Percentiles rank a stretch among this genome's conserved stretches.
Conservation (phyloP, 1,139 yeast species). For the Debaryomyces psychrophilus region DNA sequence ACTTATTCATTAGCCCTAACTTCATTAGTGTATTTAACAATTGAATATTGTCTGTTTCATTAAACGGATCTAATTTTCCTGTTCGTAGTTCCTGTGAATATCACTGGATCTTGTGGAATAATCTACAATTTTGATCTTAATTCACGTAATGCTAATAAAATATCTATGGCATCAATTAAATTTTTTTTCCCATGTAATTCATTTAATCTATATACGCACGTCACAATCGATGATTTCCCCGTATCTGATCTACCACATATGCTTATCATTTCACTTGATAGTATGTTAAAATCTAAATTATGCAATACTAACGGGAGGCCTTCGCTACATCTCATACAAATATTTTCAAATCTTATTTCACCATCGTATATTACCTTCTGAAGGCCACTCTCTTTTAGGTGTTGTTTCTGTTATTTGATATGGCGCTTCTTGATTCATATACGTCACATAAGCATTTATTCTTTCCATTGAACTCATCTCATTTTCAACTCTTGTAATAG, state of each 20-base stretch:
- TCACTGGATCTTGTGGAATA: constrained; percentile 93
- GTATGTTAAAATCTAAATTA: constrained; percentile 48
- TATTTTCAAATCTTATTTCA: constrained; percentile 60
- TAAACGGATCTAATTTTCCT: constrained; percentile 76
- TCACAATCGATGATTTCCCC: constrained; percentile 72
- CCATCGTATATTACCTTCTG: no score
- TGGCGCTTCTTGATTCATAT: constrained; percentile 44
- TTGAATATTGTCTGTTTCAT: constrained; percentile 32
- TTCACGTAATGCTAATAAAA: constrained; percentile 67
- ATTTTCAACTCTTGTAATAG: constrained; percentile 75
- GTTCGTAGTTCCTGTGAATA: constrained; percentile 81
- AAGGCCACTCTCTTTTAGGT: constrained; percentile 57
- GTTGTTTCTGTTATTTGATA: constrained; percentile 53
- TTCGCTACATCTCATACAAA: constrained; percentile 69
- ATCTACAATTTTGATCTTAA: constrained; percentile 79
- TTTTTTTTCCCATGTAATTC: constrained; percentile 58
- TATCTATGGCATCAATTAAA: constrained; percentile 62
- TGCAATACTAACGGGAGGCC: constrained; percentile 76
- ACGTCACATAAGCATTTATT: constrained; percentile 65
- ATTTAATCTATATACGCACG: constrained; percentile 62
- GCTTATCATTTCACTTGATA: constrained; percentile 66
- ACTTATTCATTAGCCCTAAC: constrained; percentile 32
- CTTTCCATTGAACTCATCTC: constrained; percentile 87
- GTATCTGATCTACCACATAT: constrained; percentile 85
- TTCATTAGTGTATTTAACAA: constrained; percentile 42